Evolutionary conservation across 352 stramenopile genomes (phyloP).

Genomic region (Phytophthora palmivora): DNA sequence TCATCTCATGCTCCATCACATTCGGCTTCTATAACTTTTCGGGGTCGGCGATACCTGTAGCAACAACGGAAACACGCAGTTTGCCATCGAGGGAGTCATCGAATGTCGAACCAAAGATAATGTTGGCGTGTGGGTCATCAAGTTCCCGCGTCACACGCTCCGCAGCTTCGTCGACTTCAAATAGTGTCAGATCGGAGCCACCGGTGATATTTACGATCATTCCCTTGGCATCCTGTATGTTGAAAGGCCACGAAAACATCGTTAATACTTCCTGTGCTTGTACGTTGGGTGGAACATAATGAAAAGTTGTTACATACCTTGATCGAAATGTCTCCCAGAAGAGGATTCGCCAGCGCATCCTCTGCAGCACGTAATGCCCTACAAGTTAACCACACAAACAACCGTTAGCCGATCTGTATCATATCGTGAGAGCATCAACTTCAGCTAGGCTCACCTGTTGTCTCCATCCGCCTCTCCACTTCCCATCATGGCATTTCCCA

Average conservation of each 20-base stretch:
- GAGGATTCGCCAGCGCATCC: constrained; percentile 84
- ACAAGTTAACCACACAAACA: constrained; percentile 8
- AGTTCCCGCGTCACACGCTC: constrained; percentile 89
- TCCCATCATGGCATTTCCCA: constrained; percentile 91
- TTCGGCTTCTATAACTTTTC: constrained; percentile 73
- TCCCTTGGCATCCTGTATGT: constrained; percentile 82
- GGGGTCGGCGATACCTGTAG: constrained; percentile 85
- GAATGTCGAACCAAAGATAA: constrained; percentile 90
- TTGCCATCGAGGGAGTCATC: constrained; percentile 84
- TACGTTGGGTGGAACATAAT: not conserved
- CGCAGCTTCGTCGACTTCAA: constrained; percentile 90
- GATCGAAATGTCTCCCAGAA: constrained; percentile 91
- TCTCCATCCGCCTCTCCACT: constrained; percentile 93
- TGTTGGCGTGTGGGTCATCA: constrained; percentile 88
- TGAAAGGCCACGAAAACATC: not conserved
- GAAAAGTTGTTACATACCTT: constrained; percentile 43
- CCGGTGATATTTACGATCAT: constrained; percentile 97
- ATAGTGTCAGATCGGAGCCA: constrained; percentile 93
- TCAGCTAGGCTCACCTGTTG: constrained; percentile 57
- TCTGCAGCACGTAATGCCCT: constrained; percentile 86
- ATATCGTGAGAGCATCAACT: constrained; percentile 2
- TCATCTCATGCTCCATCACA: constrained; percentile 1
- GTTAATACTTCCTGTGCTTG: not conserved
- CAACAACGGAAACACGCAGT: constrained; percentile 87
- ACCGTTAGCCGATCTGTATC: constrained; percentile 10